Base-by-base conservation (phyloP, 1,284 basidiomycete genomes). In the Papiliotrema laurentii region DNA sequence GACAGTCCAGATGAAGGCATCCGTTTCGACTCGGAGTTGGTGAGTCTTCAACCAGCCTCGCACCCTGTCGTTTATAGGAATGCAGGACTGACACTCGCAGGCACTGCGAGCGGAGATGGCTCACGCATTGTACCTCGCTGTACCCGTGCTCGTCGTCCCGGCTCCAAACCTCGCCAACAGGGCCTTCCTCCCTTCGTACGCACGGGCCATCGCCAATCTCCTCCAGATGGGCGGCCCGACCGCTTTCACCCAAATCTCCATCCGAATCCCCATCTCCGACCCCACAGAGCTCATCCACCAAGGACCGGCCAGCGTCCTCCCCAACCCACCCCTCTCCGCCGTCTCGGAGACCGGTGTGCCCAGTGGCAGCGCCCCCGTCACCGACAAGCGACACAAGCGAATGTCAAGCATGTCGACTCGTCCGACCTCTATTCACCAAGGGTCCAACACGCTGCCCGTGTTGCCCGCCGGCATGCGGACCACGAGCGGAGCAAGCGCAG, bases 1-100 rank as follows among this genome's bases (percentile, higher is more conserved):
- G 96, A 99, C 74, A 85, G 90, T 11, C 77, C 81, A 1, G 92
- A 97, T 72, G 89, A 93, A 66, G 93, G 93, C 77, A 86, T 98
- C 51, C 83, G 96, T 39, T 88, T 94, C 61, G 96, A 99, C 67
- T 87, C 91, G 45, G 96, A 97, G 75, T 85, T 96, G 50, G 90
- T 91, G 70, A 71, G 85, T 78, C 21, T 25, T 10, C 19, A 18
- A 18, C 34, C 37, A 7, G 4, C 46, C 13, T 27, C 27, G 24
- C 31, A 25, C 39, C 16, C 43, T 16, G 19, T 16, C 22, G 4
- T 22, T 28, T 43, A 21, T 50, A 14, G 26, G 50, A 49, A 45
- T 14, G 24, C 44, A 4, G n/a, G n/a, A n/a, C n/a, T n/a, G n/a
- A 11, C 13, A 7, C 11, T 7, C 9, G 22, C 50, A 93, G 90